phyloP scores from a whole-genome alignment of 179 eudicot species.

The Sideroxylon spinosum region DNA sequence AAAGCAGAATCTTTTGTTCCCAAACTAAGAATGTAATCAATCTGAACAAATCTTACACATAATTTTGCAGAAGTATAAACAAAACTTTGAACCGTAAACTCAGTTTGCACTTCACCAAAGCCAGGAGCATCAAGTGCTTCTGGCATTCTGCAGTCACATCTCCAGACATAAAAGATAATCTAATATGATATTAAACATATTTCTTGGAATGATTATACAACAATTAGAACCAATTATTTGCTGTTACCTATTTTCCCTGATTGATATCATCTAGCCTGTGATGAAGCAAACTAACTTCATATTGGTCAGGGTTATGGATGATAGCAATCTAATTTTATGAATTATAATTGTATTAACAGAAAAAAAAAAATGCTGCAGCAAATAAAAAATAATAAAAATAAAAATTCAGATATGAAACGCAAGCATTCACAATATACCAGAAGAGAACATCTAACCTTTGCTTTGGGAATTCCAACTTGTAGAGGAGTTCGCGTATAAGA shows the following conservation, averaged over 20 bases:
- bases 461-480: constrained; percentile 15
- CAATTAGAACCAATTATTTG: not conserved
- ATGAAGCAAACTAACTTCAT: constrained; percentile 2
- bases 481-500: constrained; percentile 27
- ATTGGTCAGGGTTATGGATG: not conserved
- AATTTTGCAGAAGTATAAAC: not conserved
- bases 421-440: constrained; percentile 23
- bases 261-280: not conserved
- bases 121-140: not conserved
- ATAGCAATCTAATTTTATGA: not conserved
- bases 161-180: not conserved
- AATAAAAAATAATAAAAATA: not conserved
- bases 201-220: not conserved
- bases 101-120: not conserved
- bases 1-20: no score
- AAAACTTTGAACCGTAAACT: not conserved
- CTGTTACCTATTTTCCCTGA: not conserved
- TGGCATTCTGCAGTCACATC: not conserved
- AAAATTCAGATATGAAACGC: not conserved
- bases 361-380: no score
- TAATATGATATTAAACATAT: not conserved
- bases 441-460: constrained; percentile 2
- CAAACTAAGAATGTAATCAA: not conserved
- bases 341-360: not conserved
- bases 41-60: not conserved